phyloP scores from a whole-genome alignment of 129 eudicot species.

The Lonicera japonica region DNA sequence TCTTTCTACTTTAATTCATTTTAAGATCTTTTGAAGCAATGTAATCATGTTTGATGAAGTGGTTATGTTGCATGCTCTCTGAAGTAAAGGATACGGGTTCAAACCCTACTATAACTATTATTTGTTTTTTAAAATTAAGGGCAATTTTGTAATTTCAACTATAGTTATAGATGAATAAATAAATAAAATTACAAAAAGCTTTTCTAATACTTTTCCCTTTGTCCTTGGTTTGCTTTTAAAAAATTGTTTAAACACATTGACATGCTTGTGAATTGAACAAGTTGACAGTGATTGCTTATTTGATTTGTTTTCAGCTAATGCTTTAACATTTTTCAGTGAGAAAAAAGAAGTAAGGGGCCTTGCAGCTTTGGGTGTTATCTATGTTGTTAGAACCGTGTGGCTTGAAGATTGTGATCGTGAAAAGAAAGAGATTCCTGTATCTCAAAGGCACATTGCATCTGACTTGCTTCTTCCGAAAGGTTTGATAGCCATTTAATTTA shows the following conservation, averaged over 20 bases:
- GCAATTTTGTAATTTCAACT: no score
- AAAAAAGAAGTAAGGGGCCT: slow-evolving; percentile 74
- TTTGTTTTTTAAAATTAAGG: no score
- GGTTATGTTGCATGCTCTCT: no score
- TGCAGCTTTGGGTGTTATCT: slow-evolving; percentile 79
- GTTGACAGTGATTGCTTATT: not conserved
- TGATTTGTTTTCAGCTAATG: slow-evolving; percentile 5
- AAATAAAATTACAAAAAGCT: no score
- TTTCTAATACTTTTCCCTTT: not conserved
- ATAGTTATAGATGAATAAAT: no score
- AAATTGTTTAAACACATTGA: not conserved
- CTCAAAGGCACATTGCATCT: slow-evolving; percentile 67
- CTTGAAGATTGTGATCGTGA: slow-evolving; percentile 79
- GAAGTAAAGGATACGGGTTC: no score
- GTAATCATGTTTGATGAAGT: no score
- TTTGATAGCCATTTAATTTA: slow-evolving; percentile 13
- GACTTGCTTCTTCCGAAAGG: slow-evolving; percentile 92
- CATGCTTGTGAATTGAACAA: not conserved
- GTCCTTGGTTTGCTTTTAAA: not conserved
- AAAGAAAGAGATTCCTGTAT: slow-evolving; percentile 78
- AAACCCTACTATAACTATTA: no score
- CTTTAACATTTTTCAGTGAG: slow-evolving; percentile 51
- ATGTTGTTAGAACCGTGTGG: slow-evolving; percentile 71
- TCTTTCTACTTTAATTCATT: no score
- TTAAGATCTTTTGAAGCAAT: no score